A percentile compares a stretch with the other conserved stretches of the same genome.
Evolutionary conservation across 2,329 filamentous ascomycete genomes (phyloP).

Genomic region (Aspergillus aculeatus): DNA sequence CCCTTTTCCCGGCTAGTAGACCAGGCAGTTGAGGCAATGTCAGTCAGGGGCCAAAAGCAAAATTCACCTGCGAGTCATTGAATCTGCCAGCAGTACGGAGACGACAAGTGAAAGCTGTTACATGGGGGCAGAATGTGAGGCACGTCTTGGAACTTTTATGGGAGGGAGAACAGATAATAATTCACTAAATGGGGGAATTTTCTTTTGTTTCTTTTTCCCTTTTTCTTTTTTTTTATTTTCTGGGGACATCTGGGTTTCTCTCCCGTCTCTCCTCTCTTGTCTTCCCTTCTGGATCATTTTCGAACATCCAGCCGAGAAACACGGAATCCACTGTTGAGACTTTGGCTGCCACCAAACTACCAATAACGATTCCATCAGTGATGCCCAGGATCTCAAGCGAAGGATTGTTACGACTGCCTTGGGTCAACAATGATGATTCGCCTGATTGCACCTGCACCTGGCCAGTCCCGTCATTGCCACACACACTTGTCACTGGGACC

Average conservation of each 20-base stretch:
- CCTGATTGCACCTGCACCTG: not conserved
- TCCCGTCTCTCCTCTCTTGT: conserved; percentile 2
- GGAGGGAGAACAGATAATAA: not conserved
- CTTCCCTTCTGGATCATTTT: conserved; percentile 4
- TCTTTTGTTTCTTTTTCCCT: not conserved
- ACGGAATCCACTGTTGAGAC: conserved; percentile 11
- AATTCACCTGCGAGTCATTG: conserved; percentile 12
- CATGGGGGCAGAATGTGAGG: conserved; percentile 13
- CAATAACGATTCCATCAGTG: conserved; percentile 5
- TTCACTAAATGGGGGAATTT: not conserved
- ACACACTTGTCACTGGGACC: not conserved
- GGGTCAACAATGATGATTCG: not conserved
- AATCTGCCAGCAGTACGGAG: not conserved
- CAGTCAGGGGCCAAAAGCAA: conserved; percentile 9
- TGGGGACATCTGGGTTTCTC: not conserved
- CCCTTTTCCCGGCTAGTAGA: not conserved
- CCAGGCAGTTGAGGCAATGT: not conserved
- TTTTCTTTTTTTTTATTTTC: too few species aligned
- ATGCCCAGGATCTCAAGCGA: conserved; percentile 13
- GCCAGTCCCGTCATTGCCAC: not conserved
- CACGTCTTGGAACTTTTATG: not conserved
- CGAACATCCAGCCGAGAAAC: conserved; percentile 12
- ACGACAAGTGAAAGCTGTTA: not conserved
- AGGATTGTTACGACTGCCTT: conserved; percentile 5
- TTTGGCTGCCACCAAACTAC: not conserved